A percentile compares a stretch with the other conserved stretches of the same genome.
Conservation (phyloP, 257 asterid species). For the Prunella vulgaris region DNA sequence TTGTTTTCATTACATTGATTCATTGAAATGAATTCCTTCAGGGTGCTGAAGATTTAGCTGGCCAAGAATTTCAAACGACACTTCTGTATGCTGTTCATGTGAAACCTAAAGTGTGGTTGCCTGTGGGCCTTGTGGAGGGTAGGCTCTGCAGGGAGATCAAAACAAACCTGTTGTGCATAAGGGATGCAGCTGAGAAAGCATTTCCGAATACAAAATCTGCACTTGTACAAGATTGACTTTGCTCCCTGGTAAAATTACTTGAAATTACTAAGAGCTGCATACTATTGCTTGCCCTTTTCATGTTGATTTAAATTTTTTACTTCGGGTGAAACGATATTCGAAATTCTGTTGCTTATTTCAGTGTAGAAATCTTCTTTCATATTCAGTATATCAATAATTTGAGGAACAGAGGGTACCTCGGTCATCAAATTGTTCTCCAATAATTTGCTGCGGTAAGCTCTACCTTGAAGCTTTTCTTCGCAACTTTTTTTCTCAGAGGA, state of each 20-base stretch:
- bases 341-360: slow-evolving; percentile 3
- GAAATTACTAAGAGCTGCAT: neutral
- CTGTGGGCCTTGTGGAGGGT: slow-evolving; percentile 74
- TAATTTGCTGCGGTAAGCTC: slow-evolving; percentile 21
- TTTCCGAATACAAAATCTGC: slow-evolving; percentile 23
- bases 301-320: neutral
- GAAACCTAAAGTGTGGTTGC: slow-evolving; percentile 83
- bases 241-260: slow-evolving; percentile 15
- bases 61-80: slow-evolving; percentile 44
- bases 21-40: slow-evolving; percentile 18
- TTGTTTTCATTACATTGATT: neutral
- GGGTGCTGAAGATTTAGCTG: slow-evolving; percentile 25
- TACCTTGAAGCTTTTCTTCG: neutral
- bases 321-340: neutral
- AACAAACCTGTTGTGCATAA: slow-evolving; percentile 56
- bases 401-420: neutral
- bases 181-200: slow-evolving; percentile 56
- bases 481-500: neutral
- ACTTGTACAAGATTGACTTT: slow-evolving; percentile 12
- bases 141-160: slow-evolving; percentile 64
- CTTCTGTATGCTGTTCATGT: slow-evolving; percentile 58
- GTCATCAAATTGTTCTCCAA: slow-evolving; percentile 16
- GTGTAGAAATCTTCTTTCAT: neutral
- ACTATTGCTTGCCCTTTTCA: neutral
- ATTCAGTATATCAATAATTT: slow-evolving; percentile 1